Base-by-base conservation (phyloP, 1,284 basidiomycete species). In the Leccinum ponderosum region DNA sequence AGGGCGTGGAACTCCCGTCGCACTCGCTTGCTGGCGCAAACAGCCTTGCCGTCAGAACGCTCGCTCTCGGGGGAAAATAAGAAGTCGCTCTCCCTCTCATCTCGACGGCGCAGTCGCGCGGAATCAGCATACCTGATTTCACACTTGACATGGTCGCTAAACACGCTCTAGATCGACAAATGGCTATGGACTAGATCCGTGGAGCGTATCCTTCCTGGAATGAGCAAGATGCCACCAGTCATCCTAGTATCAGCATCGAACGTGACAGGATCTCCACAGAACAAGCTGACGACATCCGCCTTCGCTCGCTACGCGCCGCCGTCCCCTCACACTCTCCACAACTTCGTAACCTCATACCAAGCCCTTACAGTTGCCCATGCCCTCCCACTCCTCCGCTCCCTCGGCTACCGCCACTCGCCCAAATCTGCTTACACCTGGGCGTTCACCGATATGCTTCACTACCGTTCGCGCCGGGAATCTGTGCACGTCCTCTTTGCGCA, bases 241-340 rank as follows among this genome's bases (percentile, higher is more conserved):
- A 39, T n/a, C 15, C 37, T n/a, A n/a, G n/a, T 4, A 9, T n/a
- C 37, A n/a, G 15, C 15, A 39, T 39, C 15, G 15, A 39, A 39
- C 79, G 11, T 82, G 83, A 64, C 33, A 35, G 33, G 33, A 35
- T 35, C 33, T 35, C 33, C 33, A 35, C 9, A 35, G 14, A 35
- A 35, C 33, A 35, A 6, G 33, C 33, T 35, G 33, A 35, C 33
- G 33, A 35, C 33, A 35, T 35, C 33, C 12, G 33, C 33, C 33
- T 35, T 35, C 33, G 33, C 33, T 35, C 33, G 33, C 33, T 33
- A 35, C 33, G 33, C 33, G 33, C 33, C 33, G 14, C 33, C 33
- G 33, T 11, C 33, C 33, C 33, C 33, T 35, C 33, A 35, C 33
- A 6, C 33, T 6, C 33, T 35, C 33, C 33, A 35, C 14, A 35